These are phyloP conservation scores for Mycena sp. DNA, from an alignment of 1,284 basidiomycete genomes.

Conservation along the genomic window DNA sequence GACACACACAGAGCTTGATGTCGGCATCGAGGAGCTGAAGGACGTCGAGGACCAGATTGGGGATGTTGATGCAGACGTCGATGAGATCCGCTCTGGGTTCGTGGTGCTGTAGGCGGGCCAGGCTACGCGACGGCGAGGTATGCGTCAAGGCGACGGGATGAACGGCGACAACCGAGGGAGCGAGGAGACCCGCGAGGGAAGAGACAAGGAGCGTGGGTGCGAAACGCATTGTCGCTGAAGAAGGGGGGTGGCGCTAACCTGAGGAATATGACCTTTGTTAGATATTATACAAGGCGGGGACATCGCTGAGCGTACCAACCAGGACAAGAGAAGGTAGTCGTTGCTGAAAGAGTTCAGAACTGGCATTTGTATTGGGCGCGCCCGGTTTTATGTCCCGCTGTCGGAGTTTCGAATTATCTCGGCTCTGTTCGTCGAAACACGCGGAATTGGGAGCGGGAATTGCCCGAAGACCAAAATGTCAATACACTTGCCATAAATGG, in stretches of 20 bases:
- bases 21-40: conserved; percentile 4
- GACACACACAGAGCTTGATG: conserved; percentile 20
- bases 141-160: not conserved
- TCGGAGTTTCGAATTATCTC: conserved; percentile 20
- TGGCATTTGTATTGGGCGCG: not conserved
- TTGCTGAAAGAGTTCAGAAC: conserved; percentile 21
- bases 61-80: conserved; percentile 16
- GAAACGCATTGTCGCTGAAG: conserved; percentile 23
- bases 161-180: conserved; percentile 10
- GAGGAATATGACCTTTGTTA: too few species aligned
- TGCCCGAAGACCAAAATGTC: not conserved
- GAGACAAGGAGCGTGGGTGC: conserved; percentile 27
- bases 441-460: not conserved
- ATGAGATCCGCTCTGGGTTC: not conserved
- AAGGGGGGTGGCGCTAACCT: not conserved
- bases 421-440: not conserved
- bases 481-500: conserved; percentile 5
- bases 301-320: too few species aligned
- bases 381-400: conserved; percentile 5
- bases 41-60: not conserved
- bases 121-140: conserved; percentile 5
- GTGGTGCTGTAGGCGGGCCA: conserved; percentile 17
- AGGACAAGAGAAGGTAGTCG: conserved; percentile 7
- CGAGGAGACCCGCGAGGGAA: conserved; percentile 8
- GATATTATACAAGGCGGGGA: too few species aligned